phyloP scores from a whole-genome alignment of 805 yeast species.

The Starmerella sp. region DNA sequence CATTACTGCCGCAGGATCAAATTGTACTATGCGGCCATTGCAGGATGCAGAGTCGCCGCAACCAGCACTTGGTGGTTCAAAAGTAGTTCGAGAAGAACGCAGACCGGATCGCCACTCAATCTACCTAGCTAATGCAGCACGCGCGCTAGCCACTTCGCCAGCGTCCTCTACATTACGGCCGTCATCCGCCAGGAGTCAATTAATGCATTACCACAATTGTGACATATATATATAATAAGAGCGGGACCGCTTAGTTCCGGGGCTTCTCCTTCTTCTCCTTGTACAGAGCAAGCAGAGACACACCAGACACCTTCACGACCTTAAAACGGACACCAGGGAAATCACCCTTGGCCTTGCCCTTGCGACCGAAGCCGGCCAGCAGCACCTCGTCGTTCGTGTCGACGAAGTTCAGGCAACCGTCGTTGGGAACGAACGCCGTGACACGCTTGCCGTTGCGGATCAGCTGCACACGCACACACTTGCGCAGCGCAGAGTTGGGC shows the following conservation, averaged over 20 bases:
- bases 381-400: slow-evolving; percentile 99
- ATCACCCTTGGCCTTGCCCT: slow-evolving; percentile 99
- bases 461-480: slow-evolving; percentile 99
- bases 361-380: slow-evolving; percentile 99
- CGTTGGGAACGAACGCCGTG: slow-evolving; percentile 99
- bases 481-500: slow-evolving; percentile 99
- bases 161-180: neutral
- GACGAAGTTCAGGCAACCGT: slow-evolving; percentile 99
- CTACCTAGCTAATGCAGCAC: no score
- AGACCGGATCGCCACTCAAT: no score
- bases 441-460: slow-evolving; percentile 99
- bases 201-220: slow-evolving; percentile 1
- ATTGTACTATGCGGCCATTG: no score
- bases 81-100: no score
- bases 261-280: slow-evolving; percentile 99
- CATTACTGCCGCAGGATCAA: no score
- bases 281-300: slow-evolving; percentile 98
- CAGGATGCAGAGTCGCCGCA: no score
- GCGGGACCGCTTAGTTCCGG: slow-evolving; percentile 60
- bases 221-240: slow-evolving; percentile 3
- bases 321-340: slow-evolving; percentile 99
- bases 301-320: slow-evolving; percentile 99
- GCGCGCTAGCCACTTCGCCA: no score
- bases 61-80: no score
- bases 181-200: neutral